These are phyloP conservation scores for Clitopilus passeckerianus DNA, from an alignment of 768 basidiomycete genomes.

Conservation along the genomic window DNA sequence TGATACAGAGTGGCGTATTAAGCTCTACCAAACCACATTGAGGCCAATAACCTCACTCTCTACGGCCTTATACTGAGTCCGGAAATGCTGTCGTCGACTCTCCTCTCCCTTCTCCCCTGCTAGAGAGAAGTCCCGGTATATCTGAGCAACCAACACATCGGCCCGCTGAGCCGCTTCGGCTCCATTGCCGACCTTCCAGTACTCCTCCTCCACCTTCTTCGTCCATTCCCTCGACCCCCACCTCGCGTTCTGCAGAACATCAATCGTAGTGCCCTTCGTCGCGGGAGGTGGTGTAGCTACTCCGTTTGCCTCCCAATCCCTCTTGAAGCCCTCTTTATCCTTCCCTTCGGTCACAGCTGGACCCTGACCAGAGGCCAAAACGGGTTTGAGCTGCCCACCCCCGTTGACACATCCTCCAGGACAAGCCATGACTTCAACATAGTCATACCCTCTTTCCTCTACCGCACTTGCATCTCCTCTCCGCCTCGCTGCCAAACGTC, in stretches of 20 bases:
- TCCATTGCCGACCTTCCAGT: slow-evolving; percentile 50
- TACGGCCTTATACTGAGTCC: slow-evolving; percentile 82
- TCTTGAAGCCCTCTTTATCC: slow-evolving; percentile 62
- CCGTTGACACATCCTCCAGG: slow-evolving; percentile 97
- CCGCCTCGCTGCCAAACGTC: slow-evolving; percentile 21
- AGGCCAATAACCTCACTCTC: slow-evolving; percentile 80
- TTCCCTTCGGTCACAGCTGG: slow-evolving; percentile 12
- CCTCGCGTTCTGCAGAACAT: slow-evolving; percentile 41
- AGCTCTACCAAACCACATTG: slow-evolving; percentile 63
- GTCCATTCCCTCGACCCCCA: slow-evolving; percentile 89
- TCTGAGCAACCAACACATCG: slow-evolving; percentile 30
- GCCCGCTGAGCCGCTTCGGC: slow-evolving; percentile 10
- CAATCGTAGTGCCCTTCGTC: slow-evolving; percentile 3
- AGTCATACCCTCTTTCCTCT: slow-evolving; percentile 63
- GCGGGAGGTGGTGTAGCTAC: slow-evolving; percentile 23
- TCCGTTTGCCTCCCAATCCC: slow-evolving; percentile 59
- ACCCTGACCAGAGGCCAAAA: slow-evolving; percentile 1
- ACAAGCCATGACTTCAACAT: slow-evolving; percentile 98
- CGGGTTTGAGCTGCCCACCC: slow-evolving; percentile 76
- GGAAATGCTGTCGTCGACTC: slow-evolving; percentile 45
- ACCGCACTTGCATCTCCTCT: slow-evolving; percentile 29
- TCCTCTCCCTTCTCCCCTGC: slow-evolving; percentile 33
- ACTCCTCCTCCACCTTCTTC: slow-evolving; percentile 71
- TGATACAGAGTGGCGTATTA: background rate
- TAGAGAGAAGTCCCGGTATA: slow-evolving; percentile 23